Evolutionary conservation across 192 early-diverging fungal genomes (phyloP).

Genomic region (Podochytrium sp.): DNA sequence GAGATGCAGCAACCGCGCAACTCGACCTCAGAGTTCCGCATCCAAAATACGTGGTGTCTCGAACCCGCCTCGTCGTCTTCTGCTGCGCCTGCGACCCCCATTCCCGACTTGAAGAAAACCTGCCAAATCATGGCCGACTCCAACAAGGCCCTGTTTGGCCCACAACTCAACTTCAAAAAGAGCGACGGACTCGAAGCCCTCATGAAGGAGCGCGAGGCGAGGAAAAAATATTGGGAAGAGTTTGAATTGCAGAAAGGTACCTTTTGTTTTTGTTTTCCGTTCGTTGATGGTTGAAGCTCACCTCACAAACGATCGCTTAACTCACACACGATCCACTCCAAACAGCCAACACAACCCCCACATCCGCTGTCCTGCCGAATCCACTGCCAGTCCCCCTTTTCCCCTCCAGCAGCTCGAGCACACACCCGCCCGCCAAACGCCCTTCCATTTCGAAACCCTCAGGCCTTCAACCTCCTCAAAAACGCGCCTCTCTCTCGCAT

Average conservation of each 20-base stretch:
- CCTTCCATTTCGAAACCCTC: not conserved
- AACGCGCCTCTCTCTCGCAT: not conserved
- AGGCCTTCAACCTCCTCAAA: not conserved
- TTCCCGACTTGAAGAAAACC: not conserved
- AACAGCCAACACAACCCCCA: not conserved
- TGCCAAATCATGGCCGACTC: not conserved
- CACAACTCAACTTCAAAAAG: conserved; percentile 3
- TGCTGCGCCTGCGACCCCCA: not conserved
- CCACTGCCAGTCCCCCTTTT: not conserved
- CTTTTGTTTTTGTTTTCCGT: not conserved
- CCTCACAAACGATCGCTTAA: not conserved
- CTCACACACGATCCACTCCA: not conserved
- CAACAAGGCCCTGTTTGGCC: conserved; percentile 14
- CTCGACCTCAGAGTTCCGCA: not conserved
- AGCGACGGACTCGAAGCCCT: conserved; percentile 2
- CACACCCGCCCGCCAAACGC: not conserved
- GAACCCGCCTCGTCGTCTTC: not conserved
- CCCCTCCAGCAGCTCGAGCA: not conserved
- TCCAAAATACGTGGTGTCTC: conserved; percentile 15
- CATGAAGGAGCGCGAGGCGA: not conserved
- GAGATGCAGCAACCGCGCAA: not conserved
- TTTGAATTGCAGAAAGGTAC: conserved; percentile 3
- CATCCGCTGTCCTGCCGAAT: not conserved
- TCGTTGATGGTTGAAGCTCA: not conserved
- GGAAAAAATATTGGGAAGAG: conserved; percentile 6